Evolutionary conservation across 331 rosid genomes (phyloP).

Genomic region (Malus hybrid): DNA sequence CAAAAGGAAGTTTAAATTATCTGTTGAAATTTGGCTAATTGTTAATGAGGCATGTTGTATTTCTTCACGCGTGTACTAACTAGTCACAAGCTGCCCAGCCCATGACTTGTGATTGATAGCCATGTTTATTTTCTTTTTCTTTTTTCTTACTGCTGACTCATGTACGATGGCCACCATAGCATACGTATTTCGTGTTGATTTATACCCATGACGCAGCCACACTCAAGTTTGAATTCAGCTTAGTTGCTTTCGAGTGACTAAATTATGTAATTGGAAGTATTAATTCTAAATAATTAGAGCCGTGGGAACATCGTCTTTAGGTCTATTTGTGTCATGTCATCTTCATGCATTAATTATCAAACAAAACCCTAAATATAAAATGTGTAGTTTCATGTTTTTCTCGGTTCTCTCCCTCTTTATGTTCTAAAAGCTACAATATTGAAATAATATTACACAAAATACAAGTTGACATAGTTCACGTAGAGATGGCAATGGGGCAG

Average conservation of each 20-base stretch:
- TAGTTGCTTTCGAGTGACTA: too few relatives aligned
- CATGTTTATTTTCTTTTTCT: not conserved
- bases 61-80: not conserved
- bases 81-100: conserved; percentile 7
- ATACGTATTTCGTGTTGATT: not conserved
- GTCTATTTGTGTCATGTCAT: too few relatives aligned
- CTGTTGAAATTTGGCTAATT: not conserved
- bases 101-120: not conserved
- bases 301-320: too few relatives aligned
- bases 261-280: too few relatives aligned
- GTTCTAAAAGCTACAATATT: not conserved
- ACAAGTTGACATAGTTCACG: not conserved
- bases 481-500: not conserved
- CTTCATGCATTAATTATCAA: too few relatives aligned
- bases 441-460: not conserved
- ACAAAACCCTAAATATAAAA: too few relatives aligned
- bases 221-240: not conserved
- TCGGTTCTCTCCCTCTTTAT: not conserved
- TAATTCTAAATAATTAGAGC: too few relatives aligned
- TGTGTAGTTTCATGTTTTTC: not conserved
- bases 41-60: not conserved
- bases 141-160: conserved; percentile 3
- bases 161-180: not conserved
- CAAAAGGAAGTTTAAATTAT: not conserved
- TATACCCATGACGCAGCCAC: not conserved